A percentile compares a stretch with the other conserved stretches of the same genome.
Evolutionary conservation across 2,329 filamentous ascomycete genomes (phyloP).

Genomic region (Diplodia seriata): DNA sequence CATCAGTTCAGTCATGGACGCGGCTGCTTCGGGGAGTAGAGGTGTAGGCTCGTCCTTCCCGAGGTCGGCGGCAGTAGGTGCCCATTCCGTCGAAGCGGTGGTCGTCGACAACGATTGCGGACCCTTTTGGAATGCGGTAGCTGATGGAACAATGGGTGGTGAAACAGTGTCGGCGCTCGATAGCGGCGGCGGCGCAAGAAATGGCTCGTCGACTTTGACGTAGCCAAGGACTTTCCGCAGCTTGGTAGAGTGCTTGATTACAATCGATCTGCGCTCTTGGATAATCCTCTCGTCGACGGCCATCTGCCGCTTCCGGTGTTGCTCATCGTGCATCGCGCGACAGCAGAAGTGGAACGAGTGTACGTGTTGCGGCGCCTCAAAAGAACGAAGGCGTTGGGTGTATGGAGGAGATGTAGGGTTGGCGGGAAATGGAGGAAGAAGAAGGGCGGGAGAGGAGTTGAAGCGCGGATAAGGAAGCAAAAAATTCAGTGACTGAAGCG

Average conservation of each 20-base stretch:
- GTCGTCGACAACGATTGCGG: not conserved
- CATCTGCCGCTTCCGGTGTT: not conserved
- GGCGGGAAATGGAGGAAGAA: not conserved
- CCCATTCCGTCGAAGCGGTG: not conserved
- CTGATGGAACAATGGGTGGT: not conserved
- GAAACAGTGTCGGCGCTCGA: not conserved
- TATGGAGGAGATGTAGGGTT: not conserved
- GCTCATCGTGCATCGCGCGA: slow-evolving; percentile 3
- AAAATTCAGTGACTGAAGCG: not conserved
- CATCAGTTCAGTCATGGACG: not conserved
- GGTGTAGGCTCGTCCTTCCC: not conserved
- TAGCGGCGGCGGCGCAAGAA: not conserved
- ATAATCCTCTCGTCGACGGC: not conserved
- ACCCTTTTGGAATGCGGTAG: not conserved
- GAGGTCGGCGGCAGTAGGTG: not conserved
- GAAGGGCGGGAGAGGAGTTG: not conserved
- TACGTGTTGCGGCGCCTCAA: not conserved
- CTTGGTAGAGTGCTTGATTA: not conserved
- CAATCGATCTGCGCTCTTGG: not conserved
- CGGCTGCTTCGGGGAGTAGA: not conserved
- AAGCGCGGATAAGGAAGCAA: not conserved
- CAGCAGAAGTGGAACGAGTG: not conserved
- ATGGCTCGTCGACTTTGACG: not conserved
- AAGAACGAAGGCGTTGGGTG: not conserved
- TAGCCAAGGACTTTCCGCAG: not conserved